Evolutionary conservation across 441 rosid species (phyloP), one percentile per base, ranked within the genome.

Genomic region (Dalechampia spathulata): DNA sequence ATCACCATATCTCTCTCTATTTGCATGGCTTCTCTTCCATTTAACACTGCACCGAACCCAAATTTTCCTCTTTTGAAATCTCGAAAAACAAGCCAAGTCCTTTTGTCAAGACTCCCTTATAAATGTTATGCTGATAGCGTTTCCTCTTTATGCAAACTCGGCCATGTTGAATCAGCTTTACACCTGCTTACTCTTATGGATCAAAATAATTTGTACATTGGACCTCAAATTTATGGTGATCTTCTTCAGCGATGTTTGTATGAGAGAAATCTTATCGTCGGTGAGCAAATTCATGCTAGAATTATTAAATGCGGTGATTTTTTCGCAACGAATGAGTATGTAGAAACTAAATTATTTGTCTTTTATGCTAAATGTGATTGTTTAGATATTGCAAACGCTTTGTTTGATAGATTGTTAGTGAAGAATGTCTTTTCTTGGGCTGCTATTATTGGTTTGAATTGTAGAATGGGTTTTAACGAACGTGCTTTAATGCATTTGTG

Each of bases 351-450:
- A 58, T 36, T 90, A 19, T 62, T 90, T 12, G 71, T 82, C 49
- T 83, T 85, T 55, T 83, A 85, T 61, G 76, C 94, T 6, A 87
- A 81, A 55, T 85, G 94, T 45, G 79, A 72, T 57, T 72, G 65
- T 63, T 60, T 66, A 4, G 86, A 81, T 26, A 63, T 55, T 46
- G 78, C 94, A 13, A 64, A 64, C 55, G 14, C 5, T 30, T 68
- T 78, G 55, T 85, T 87, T 63, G 27, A 59, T 19, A 75, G 73
- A 52, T 48, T 81, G 64, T 67, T 71, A 67, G 58, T 71, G 32
- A 68, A 67, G 26, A 90, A 82, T 61, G 85, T 77, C 53, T 90
- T 83, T 53, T 83, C 96, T 11, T 90, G 97, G 94, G 91, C 96
- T 49, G 91, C 97, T 30, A 62, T 85, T n/a, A 72, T 83, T 49